These are phyloP conservation scores for Rosa hybrid DNA, from an alignment of 331 rosid species.

Conservation along the genomic window DNA sequence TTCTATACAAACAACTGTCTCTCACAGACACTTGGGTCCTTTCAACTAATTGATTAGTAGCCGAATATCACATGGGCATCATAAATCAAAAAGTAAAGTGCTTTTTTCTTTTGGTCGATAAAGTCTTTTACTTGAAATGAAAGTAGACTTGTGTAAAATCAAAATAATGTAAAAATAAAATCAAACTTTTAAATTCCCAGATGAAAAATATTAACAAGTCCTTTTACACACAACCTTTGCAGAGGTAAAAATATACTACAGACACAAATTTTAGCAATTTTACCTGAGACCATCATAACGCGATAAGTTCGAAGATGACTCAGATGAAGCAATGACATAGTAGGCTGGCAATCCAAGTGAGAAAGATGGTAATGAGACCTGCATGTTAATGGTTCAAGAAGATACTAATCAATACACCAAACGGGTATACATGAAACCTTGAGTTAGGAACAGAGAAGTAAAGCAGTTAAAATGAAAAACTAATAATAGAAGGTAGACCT, in stretches of 20 bases:
- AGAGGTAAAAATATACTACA: neutral
- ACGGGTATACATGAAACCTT: neutral
- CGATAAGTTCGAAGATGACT: slow-evolving; percentile 92
- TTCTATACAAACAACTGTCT: neutral
- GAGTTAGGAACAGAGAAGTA: slow-evolving; percentile 5
- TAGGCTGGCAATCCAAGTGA: slow-evolving; percentile 98
- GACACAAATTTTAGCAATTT: slow-evolving; percentile 10
- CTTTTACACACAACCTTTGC: neutral
- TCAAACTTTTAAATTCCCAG: neutral
- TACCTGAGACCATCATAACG: slow-evolving; percentile 97
- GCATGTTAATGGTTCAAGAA: slow-evolving; percentile 28
- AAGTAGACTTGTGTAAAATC: neutral
- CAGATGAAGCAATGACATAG: slow-evolving; percentile 90
- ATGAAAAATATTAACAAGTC: neutral
- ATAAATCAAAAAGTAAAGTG: neutral
- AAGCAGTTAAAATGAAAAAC: slow-evolving; percentile 15
- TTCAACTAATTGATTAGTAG: neutral
- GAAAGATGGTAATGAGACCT: slow-evolving; percentile 94
- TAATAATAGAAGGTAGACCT: slow-evolving; percentile 47
- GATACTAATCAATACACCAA: slow-evolving; percentile 17
- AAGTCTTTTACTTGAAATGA: neutral
- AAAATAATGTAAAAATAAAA: neutral
- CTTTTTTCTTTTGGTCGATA: neutral
- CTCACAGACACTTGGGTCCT: neutral
- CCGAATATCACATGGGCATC: neutral